Percentiles rank a stretch among this genome's conserved stretches.
Conservation (phyloP, 2,329 filamentous ascomycete genomes). For the Penicillium sp. region DNA sequence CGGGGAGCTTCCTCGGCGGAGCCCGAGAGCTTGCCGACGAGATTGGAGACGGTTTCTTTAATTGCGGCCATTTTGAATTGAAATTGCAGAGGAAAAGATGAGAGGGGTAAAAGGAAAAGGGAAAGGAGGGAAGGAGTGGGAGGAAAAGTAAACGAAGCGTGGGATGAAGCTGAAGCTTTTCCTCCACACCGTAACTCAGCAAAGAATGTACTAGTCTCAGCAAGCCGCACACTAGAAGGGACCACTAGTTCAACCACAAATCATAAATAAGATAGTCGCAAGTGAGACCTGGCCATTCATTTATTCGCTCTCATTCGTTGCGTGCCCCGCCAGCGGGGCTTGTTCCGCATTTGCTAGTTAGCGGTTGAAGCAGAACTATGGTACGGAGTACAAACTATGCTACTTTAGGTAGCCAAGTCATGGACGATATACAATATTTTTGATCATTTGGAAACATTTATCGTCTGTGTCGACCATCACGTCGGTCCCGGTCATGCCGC, state of each 20-base stretch:
- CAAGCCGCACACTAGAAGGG: background rate
- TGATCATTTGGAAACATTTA: slow-evolving; percentile 15
- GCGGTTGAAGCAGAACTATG: background rate
- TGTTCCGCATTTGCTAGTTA: background rate
- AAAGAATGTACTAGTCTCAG: background rate
- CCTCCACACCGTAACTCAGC: slow-evolving; percentile 17
- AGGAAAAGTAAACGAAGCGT: slow-evolving; percentile 20
- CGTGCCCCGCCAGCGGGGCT: slow-evolving; percentile 16
- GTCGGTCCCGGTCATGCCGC: slow-evolving; percentile 26
- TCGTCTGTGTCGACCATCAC: slow-evolving; percentile 27
- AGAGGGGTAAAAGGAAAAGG: background rate
- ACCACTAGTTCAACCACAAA: slow-evolving; percentile 9
- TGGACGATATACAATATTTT: background rate
- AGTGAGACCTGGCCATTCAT: slow-evolving; percentile 21
- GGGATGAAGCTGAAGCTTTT: slow-evolving; percentile 29
- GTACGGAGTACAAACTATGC: background rate
- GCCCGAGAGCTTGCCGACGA: slow-evolving; percentile 47
- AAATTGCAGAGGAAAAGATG: background rate
- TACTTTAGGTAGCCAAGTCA: background rate
- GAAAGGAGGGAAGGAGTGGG: background rate
- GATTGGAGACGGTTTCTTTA: slow-evolving; percentile 46
- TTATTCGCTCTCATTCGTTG: background rate
- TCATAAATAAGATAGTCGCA: slow-evolving; percentile 4
- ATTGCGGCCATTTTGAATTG: slow-evolving; percentile 37
- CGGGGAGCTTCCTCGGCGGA: slow-evolving; percentile 37